A percentile compares a stretch with the other conserved stretches of the same genome.
Conservation (phyloP, 2,329 filamentous ascomycete genomes). For the Alternaria incomplexa region DNA sequence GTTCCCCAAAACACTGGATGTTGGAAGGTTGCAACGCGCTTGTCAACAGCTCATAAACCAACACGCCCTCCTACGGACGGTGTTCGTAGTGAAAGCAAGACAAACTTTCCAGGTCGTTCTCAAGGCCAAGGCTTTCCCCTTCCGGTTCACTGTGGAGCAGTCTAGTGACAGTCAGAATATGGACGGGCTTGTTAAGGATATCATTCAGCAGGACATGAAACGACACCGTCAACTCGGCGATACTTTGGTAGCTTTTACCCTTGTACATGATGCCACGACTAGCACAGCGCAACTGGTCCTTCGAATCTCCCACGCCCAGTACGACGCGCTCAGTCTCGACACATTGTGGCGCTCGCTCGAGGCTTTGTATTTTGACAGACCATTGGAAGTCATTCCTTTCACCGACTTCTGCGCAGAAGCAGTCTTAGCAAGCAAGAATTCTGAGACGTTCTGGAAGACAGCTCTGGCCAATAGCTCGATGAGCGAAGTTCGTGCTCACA, state of each 20-base stretch:
- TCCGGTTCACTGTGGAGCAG: not conserved
- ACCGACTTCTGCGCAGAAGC: not conserved
- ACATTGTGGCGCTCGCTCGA: conserved; percentile 5
- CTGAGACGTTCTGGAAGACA: not conserved
- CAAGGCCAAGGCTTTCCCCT: not conserved
- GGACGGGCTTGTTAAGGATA: not conserved
- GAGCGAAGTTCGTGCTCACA: not conserved
- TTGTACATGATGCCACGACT: not conserved
- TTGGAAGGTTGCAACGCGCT: not conserved
- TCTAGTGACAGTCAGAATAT: not conserved
- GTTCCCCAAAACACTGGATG: not conserved
- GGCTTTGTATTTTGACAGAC: not conserved
- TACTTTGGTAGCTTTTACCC: not conserved
- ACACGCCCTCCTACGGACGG: conserved; percentile 1
- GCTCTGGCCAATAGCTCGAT: not conserved
- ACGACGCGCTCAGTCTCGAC: conserved; percentile 2
- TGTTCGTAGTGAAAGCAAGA: not conserved
- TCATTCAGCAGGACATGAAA: conserved; percentile 1
- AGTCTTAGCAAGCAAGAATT: not conserved
- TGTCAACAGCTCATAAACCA: not conserved
- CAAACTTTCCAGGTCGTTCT: conserved; percentile 1
- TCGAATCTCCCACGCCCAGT: conserved; percentile 5
- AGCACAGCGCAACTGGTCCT: conserved; percentile 1
- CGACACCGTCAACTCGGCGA: not conserved
- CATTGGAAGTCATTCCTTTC: not conserved